These are phyloP conservation scores for Cordyceps sp. DNA, from an alignment of 2,329 filamentous ascomycete genomes.

Conservation along the genomic window DNA sequence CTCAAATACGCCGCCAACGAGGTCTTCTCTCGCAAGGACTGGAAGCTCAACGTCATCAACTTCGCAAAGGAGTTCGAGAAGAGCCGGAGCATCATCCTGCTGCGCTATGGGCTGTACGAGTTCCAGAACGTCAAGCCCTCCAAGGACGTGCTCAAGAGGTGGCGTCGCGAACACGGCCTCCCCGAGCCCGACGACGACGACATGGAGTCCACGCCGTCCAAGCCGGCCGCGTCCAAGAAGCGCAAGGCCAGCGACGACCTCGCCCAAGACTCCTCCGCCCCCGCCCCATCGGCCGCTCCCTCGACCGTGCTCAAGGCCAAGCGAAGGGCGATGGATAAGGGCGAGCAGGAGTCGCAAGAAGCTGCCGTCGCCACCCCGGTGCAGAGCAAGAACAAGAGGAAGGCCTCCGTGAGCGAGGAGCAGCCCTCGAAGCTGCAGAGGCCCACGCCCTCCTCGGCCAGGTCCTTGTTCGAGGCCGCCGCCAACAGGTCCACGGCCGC, in stretches of 20 bases:
- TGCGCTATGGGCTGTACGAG: conserved; percentile 45
- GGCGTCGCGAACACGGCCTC: conserved; percentile 39
- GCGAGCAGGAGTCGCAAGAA: conserved; percentile 19
- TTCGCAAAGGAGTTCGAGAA: conserved; percentile 50
- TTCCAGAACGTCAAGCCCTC: conserved; percentile 46
- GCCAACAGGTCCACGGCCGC: no score
- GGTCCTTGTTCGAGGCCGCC: conserved; percentile 39
- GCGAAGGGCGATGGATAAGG: conserved; percentile 26
- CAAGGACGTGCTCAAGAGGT: conserved; percentile 38
- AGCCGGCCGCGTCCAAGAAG: conserved; percentile 24
- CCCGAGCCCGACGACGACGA: conserved; percentile 31
- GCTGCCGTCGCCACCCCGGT: conserved; percentile 10
- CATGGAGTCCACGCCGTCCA: conserved; percentile 11
- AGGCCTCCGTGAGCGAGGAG: conserved; percentile 26
- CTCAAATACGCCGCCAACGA: conserved; percentile 45
- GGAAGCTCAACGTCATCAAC: conserved; percentile 45
- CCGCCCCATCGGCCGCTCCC: conserved; percentile 16
- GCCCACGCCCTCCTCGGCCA: conserved; percentile 34
- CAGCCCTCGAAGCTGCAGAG: conserved; percentile 35
- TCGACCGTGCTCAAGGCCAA: conserved; percentile 33
- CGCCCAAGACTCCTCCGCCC: conserved; percentile 18
- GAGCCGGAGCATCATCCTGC: conserved; percentile 42
- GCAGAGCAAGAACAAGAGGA: conserved; percentile 32
- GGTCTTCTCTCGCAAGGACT: conserved; percentile 42
- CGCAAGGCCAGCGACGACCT: conserved; percentile 39